Base-by-base conservation (phyloP, 306 rosid species). In the Lathyrus sativus region DNA sequence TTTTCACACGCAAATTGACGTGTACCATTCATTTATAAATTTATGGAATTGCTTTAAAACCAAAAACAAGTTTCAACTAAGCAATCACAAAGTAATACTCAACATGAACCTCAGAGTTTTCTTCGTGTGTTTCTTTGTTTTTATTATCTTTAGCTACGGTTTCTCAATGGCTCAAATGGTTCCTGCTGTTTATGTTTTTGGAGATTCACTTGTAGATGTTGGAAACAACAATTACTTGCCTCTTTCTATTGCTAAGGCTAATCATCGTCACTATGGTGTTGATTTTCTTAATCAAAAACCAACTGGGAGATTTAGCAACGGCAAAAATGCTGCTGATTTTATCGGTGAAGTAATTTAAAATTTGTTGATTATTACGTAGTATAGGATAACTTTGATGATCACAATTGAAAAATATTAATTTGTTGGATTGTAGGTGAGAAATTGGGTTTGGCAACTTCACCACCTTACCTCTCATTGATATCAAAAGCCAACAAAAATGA, bases 191-290 rank as follows among this genome's bases (percentile, higher is more conserved):
- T 91, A 84, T 26, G 89, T 91, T 12, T 91, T 91, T 18, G 95
- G 97, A 64, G 97, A 91, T 75, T 91, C 97, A 8, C 81, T 91
- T 7, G 78, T 78, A 2, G 97, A 91, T 31, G 97, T 91, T 15
- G 97, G 97, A 5, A 91, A 91, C 87, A 91, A 91, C 74, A 84
- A 91, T 62, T 67, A 79, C 81, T 74, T 91, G 6, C 29, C 48
- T 28, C 63, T 85, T 48, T 88, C 95, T 17, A 56, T 83, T 9
- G 80, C 64, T 48, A 84, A 83, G 77, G 98, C 96, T 29, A 82
- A 92, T 64, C 85, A 84, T 18, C 89, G 79, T 44, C 87, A 81
- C 71, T 81, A 87, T 11, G 95, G 98, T 6, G 3, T 89, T 13
- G 95, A 92, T 68, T 92, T 86, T 56, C 87, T 96, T 2, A 65